Evolutionary conservation across 208 protist species (phyloP).

Genomic region (Acanthamoeba sp.): DNA sequence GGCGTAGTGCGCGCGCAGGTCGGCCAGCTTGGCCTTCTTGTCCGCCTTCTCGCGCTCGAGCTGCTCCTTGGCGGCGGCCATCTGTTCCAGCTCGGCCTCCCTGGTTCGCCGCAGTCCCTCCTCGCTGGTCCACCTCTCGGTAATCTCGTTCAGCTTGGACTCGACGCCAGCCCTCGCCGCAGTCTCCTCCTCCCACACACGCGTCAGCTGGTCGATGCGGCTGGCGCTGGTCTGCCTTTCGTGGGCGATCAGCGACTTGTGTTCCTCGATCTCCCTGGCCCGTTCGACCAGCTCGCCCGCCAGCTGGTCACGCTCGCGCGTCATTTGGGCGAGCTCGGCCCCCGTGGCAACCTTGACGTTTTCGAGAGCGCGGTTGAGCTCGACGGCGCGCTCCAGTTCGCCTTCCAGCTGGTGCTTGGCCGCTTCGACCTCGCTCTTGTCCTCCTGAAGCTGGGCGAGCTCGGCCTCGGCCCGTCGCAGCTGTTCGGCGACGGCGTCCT

Average conservation of each 20-base stretch:
- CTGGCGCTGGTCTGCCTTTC: not conserved
- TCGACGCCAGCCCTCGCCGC: not conserved
- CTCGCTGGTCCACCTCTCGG: not conserved
- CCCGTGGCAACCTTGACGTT: not conserved
- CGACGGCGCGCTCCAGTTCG: not conserved
- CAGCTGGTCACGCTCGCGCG: not conserved
- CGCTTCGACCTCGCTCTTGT: not conserved
- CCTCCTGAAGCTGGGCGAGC: not conserved
- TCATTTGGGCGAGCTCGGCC: not conserved
- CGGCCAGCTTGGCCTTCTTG: slow-evolving; percentile 17
- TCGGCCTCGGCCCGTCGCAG: not conserved
- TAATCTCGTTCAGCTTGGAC: not conserved
- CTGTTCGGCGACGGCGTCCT: not conserved
- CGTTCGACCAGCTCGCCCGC: not conserved
- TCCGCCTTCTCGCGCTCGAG: not conserved
- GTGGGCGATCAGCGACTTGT: not conserved
- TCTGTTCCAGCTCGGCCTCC: slow-evolving; percentile 28
- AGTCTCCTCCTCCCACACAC: not conserved
- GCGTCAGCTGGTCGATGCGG: not conserved
- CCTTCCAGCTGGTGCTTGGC: not conserved
- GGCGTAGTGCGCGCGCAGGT: not conserved
- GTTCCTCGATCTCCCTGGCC: not conserved
- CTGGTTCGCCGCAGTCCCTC: not conserved
- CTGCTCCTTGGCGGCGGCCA: not conserved
- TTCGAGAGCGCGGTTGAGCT: not conserved